Base-by-base conservation (phyloP, 306 rosid genomes). In the Trifolium pratense region DNA sequence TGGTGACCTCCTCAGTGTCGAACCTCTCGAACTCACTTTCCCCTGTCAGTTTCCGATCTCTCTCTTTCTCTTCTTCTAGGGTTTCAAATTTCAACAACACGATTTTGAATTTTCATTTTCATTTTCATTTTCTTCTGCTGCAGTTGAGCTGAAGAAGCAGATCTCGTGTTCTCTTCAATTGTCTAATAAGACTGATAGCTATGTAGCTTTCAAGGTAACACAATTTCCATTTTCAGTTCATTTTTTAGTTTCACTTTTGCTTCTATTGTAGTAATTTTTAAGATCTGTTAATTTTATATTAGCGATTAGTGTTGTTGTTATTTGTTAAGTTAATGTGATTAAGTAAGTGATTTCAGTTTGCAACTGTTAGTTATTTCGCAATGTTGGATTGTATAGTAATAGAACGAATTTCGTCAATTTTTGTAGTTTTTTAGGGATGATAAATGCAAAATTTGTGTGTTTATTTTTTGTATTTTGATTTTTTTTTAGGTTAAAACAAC, bases 91-190 rank as follows among this genome's bases (percentile, higher is more conserved):
- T 60, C 73, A 1, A n/a, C 62, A 60, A 57, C 21, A 8, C 17
- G 12, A 36, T 42, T 71, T 20, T 15, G 34, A 57, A 36, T 20
- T 57, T 26, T 25, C 0, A 25, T 9, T 21, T 42, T 1, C n/a
- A 21, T 21, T 21, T 21, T 21, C 25, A 21, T 21, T 21, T 1
- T 31, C 26, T 45, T 0, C 63, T 0, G 0, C 25, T 67, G 51
- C 26, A 94, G 98, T 94, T 83, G 97, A 94, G 87, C 81, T 94
- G 82, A 94, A 83, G 95, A 94, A 88, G 90, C 97, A 91, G 98
- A 94, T 94, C 94, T 89, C 96, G 15, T 94, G 95, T 78, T 85
- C 96, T 83, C 93, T 94, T 79, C 91, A 84, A 81, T 85, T 94
- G 70, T 88, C 91, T 3, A 94, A 94, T 82, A 94, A 89, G 89